Evolutionary conservation across 805 yeast species (phyloP).

Genomic region (Suhomyces xylopsoci): DNA sequence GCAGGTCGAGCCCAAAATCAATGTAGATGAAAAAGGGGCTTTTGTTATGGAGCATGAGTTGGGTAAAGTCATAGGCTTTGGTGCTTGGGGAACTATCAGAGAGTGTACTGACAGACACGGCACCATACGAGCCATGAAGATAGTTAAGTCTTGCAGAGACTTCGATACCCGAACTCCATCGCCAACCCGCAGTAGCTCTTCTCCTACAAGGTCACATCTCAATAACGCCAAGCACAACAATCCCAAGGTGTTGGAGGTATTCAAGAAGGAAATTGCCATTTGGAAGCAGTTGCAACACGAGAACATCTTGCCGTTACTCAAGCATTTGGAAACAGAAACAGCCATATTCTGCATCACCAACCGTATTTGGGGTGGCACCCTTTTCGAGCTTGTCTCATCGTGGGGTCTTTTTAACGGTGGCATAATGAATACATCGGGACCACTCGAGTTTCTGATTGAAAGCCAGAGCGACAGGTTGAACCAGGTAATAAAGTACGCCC

Average conservation of each 20-base stretch:
- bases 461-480: slow-evolving; percentile 33
- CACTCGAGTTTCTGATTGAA: slow-evolving; percentile 25
- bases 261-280: slow-evolving; percentile 66
- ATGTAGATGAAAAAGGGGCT: slow-evolving; percentile 67
- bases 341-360: slow-evolving; percentile 73
- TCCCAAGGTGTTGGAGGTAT: slow-evolving; percentile 52
- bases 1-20: slow-evolving; percentile 24
- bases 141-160: slow-evolving; percentile 40
- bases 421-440: slow-evolving; percentile 23
- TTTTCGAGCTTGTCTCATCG: slow-evolving; percentile 67
- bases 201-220: slow-evolving; percentile 6
- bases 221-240: slow-evolving; percentile 25
- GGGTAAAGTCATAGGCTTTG: slow-evolving; percentile 78
- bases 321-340: slow-evolving; percentile 56
- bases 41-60: slow-evolving; percentile 57
- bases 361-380: slow-evolving; percentile 69
- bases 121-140: slow-evolving; percentile 56
- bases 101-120: slow-evolving; percentile 51
- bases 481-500: slow-evolving; percentile 31
- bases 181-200: not conserved
- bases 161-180: slow-evolving; percentile 12
- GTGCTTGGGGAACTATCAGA: slow-evolving; percentile 86
- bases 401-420: slow-evolving; percentile 54
- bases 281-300: slow-evolving; percentile 72
- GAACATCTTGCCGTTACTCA: slow-evolving; percentile 59